Percentiles rank a stretch among this genome's conserved stretches.
phyloP scores from a whole-genome alignment of 352 stramenopile genomes.

The Discostella stelligera region DNA sequence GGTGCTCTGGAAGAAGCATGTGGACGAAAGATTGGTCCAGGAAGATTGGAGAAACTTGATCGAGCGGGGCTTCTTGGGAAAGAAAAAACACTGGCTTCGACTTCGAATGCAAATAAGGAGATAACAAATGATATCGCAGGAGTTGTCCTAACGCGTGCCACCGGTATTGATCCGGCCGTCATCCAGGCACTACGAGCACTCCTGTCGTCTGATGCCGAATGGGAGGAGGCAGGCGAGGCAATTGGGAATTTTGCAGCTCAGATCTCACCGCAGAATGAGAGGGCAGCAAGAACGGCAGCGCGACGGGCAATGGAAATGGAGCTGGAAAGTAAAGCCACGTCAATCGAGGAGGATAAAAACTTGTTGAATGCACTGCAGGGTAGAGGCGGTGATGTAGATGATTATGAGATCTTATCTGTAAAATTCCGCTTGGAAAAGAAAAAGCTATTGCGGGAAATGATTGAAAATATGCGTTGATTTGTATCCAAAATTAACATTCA shows the following conservation, averaged over 20 bases:
- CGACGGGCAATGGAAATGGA: slow-evolving; percentile 72
- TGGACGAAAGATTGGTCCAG: slow-evolving; percentile 59
- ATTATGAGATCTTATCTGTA: slow-evolving; percentile 57
- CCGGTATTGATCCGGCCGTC: slow-evolving; percentile 76
- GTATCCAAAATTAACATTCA: too few relatives aligned
- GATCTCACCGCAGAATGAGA: slow-evolving; percentile 65
- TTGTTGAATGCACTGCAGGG: slow-evolving; percentile 50
- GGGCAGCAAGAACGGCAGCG: slow-evolving; percentile 52
- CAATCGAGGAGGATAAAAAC: slow-evolving; percentile 71
- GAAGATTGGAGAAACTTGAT: slow-evolving; percentile 74
- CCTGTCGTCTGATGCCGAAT: slow-evolving; percentile 75
- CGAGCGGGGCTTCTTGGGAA: slow-evolving; percentile 69
- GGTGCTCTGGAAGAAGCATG: slow-evolving; percentile 65
- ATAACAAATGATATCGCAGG: slow-evolving; percentile 64
- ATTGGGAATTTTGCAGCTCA: slow-evolving; percentile 76
- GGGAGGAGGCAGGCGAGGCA: slow-evolving; percentile 62
- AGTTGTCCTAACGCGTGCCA: slow-evolving; percentile 70
- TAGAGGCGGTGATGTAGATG: slow-evolving; percentile 37
- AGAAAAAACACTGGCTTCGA: slow-evolving; percentile 15
- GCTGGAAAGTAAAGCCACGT: slow-evolving; percentile 69
- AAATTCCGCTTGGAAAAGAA: slow-evolving; percentile 81
- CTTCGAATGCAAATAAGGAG: slow-evolving; percentile 7
- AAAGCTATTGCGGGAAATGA: slow-evolving; percentile 70
- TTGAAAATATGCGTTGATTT: slow-evolving; percentile 54
- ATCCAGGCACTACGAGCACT: slow-evolving; percentile 74